These are phyloP conservation scores for Centrapalus pauciflorus DNA, from an alignment of 129 eudicot genomes.

Conservation along the genomic window DNA sequence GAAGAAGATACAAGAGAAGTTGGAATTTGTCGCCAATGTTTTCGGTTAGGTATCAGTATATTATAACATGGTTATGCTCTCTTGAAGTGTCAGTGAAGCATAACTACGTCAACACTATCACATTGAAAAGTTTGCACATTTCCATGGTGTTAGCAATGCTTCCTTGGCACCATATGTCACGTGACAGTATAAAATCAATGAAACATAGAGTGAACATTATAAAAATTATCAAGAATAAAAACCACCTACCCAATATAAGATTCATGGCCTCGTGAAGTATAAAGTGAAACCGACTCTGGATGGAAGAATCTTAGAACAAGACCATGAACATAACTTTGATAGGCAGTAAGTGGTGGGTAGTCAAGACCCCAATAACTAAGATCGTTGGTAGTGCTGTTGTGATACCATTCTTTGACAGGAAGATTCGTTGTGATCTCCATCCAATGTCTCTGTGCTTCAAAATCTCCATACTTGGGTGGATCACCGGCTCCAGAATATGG, in stretches of 20 bases:
- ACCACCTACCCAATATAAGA: constrained; percentile 75
- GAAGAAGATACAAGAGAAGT: constrained; percentile 21
- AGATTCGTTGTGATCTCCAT: constrained; percentile 93
- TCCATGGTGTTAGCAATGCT: not conserved
- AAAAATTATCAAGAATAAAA: not conserved
- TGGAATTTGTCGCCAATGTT: constrained; percentile 18
- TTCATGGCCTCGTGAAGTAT: constrained; percentile 76
- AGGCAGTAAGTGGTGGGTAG: constrained; percentile 95
- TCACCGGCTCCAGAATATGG: constrained; percentile 82
- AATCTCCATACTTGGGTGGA: constrained; percentile 90
- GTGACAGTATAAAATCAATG: not conserved
- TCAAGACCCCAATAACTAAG: constrained; percentile 97
- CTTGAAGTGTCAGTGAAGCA: not conserved
- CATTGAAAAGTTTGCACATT: not conserved
- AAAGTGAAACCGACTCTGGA: constrained; percentile 68
- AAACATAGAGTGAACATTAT: not conserved
- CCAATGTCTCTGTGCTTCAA: constrained; percentile 99
- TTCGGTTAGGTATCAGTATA: not conserved
- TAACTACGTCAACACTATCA: not conserved
- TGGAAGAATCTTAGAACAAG: constrained; percentile 46
- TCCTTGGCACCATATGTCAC: not conserved
- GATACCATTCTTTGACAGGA: constrained; percentile 73
- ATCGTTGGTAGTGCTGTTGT: constrained; percentile 69
- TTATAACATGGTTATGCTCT: not conserved
- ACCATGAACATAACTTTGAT: constrained; percentile 88